A percentile compares a stretch with the other conserved stretches of the same genome.
Evolutionary conservation across 2,329 filamentous ascomycete genomes (phyloP).

Genomic region (Alternaria postmessia): DNA sequence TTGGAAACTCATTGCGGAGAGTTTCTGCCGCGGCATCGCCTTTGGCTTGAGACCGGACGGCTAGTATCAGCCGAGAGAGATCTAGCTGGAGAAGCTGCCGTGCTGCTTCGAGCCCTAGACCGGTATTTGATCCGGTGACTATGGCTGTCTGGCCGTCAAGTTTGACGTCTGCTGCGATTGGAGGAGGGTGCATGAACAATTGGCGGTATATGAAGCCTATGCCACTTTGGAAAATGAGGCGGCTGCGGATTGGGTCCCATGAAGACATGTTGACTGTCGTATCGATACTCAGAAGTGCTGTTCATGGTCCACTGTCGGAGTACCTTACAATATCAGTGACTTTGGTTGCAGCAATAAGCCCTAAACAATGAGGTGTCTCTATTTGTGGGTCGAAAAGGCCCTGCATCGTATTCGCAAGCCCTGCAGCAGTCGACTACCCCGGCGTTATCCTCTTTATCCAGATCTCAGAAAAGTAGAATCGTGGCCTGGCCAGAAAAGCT

Average conservation of each 20-base stretch:
- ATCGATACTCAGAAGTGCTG: background rate
- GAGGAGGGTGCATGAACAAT: slow-evolving; percentile 7
- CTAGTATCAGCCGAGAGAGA: slow-evolving; percentile 40
- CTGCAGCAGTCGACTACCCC: background rate
- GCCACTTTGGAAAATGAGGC: slow-evolving; percentile 13
- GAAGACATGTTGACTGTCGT: slow-evolving; percentile 5
- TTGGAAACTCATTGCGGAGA: slow-evolving; percentile 19
- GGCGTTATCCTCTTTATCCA: background rate
- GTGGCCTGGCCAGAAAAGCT: background rate
- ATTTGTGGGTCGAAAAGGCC: background rate
- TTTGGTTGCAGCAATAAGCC: background rate
- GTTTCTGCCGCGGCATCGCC: slow-evolving; percentile 37
- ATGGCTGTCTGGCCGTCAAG: slow-evolving; percentile 49
- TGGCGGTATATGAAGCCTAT: slow-evolving; percentile 14
- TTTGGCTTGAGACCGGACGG: slow-evolving; percentile 34
- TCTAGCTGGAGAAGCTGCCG: slow-evolving; percentile 29
- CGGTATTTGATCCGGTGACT: slow-evolving; percentile 50
- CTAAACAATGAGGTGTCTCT: background rate
- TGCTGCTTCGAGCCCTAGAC: slow-evolving; percentile 38
- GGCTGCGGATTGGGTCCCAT: slow-evolving; percentile 10
- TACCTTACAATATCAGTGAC: background rate
- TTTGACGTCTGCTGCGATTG: slow-evolving; percentile 1
- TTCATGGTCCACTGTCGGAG: background rate
- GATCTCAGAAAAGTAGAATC: background rate
- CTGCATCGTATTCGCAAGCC: background rate